Evolutionary conservation across 257 asterid genomes (phyloP).

Genomic region (Rauvolfia tetraphylla): DNA sequence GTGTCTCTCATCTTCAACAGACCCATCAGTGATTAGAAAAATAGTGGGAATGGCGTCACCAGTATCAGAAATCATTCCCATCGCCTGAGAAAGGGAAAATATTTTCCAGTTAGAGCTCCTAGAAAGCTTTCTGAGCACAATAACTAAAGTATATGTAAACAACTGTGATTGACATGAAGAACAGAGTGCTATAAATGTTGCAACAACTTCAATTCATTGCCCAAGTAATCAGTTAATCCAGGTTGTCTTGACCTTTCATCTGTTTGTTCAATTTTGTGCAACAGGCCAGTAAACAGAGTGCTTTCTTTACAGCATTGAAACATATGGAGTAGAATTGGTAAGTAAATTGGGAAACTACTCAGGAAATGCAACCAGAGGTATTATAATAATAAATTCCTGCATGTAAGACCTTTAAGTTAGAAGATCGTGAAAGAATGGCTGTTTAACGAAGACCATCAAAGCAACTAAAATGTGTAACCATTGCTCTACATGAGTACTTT

Average conservation of each 20-base stretch:
- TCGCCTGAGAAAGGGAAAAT: constrained; percentile 53
- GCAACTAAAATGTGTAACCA: neutral
- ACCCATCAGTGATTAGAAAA: constrained; percentile 85
- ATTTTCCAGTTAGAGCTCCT: neutral
- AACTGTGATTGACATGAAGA: neutral
- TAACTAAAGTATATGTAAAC: neutral
- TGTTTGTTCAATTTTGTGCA: neutral
- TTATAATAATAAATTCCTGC: neutral
- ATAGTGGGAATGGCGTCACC: constrained; percentile 55
- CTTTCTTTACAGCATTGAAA: neutral
- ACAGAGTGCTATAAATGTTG: neutral
- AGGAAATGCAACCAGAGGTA: neutral
- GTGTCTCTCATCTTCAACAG: constrained; percentile 81
- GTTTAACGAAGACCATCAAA: neutral
- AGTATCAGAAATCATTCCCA: constrained; percentile 57
- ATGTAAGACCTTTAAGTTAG: neutral
- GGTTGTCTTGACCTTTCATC: neutral
- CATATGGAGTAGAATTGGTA: neutral
- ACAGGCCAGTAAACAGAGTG: neutral
- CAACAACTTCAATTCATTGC: neutral
- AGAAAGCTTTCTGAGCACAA: constrained; percentile 8
- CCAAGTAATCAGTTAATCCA: neutral
- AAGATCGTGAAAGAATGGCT: neutral
- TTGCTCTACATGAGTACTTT: neutral
- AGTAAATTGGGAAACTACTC: neutral